Conservation (phyloP, 2,329 filamentous ascomycete species). For the Arachnomyces sp. region DNA sequence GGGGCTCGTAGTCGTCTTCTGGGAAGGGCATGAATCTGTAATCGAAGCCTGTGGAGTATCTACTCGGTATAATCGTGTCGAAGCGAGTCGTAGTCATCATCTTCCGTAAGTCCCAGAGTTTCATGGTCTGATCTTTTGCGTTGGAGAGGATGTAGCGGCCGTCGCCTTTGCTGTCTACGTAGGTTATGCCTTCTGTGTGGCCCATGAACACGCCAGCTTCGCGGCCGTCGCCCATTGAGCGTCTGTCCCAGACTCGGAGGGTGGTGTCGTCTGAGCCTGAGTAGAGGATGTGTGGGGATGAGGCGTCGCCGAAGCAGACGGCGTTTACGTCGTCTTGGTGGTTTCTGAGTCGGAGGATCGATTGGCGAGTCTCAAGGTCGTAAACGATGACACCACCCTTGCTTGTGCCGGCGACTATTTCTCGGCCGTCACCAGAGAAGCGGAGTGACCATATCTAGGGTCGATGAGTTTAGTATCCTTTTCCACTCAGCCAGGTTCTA, state of each 20-base stretch:
- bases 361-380: slow-evolving; percentile 72
- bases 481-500: no score
- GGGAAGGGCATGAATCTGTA: slow-evolving; percentile 53
- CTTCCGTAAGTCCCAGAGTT: slow-evolving; percentile 90
- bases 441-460: slow-evolving; percentile 74
- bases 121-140: slow-evolving; percentile 93
- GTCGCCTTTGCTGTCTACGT: slow-evolving; percentile 75
- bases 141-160: slow-evolving; percentile 86
- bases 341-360: slow-evolving; percentile 65
- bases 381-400: slow-evolving; percentile 76
- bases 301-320: slow-evolving; percentile 85
- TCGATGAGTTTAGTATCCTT: slow-evolving; percentile 17
- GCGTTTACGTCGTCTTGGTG: slow-evolving; percentile 91
- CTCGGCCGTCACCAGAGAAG: slow-evolving; percentile 83
- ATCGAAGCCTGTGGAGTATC: slow-evolving; percentile 53
- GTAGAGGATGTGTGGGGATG: slow-evolving; percentile 87
- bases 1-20: slow-evolving; percentile 48
- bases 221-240: slow-evolving; percentile 55
- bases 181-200: slow-evolving; percentile 56
- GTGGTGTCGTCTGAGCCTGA: slow-evolving; percentile 92
- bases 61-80: slow-evolving; percentile 43
- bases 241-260: slow-evolving; percentile 90
- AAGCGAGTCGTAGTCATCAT: slow-evolving; percentile 64
- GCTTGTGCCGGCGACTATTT: slow-evolving; percentile 83
- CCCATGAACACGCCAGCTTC: slow-evolving; percentile 58